Conservation (phyloP, 768 basidiomycete genomes). For the Suillus decipiens region DNA sequence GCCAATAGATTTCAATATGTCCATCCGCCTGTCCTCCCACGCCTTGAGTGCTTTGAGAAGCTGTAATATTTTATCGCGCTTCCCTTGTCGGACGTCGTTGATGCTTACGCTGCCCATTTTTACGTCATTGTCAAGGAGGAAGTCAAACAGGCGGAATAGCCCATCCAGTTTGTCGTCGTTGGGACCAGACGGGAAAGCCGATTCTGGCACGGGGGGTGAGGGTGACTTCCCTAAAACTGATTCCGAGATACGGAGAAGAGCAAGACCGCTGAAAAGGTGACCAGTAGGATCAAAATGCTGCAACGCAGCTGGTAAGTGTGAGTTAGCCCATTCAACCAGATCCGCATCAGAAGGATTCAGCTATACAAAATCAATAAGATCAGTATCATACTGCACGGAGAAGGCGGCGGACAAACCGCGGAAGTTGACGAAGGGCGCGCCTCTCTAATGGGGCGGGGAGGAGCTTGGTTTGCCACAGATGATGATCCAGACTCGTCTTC, state of each 20-base stretch:
- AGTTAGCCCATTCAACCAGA: constrained; percentile 90
- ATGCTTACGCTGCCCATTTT: constrained; percentile 92
- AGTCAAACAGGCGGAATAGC: constrained; percentile 88
- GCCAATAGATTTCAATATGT: constrained; percentile 55
- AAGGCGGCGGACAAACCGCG: constrained; percentile 17
- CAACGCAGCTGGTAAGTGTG: constrained; percentile 65
- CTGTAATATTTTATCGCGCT: constrained; percentile 78
- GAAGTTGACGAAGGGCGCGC: constrained; percentile 45
- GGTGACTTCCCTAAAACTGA: constrained; percentile 66
- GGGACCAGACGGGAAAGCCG: constrained; percentile 68
- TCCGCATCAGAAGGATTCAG: constrained; percentile 40
- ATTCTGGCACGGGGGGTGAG: constrained; percentile 74
- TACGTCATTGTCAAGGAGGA: constrained; percentile 87
- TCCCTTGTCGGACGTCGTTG: constrained; percentile 87
- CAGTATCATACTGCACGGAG: constrained; percentile 8
- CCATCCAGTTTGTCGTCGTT: constrained; percentile 85
- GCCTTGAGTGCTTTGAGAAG: constrained; percentile 72
- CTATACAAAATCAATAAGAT: constrained; percentile 17
- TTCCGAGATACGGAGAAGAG: constrained; percentile 85
- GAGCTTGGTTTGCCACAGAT: constrained; percentile 35
- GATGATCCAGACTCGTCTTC: constrained; percentile 17
- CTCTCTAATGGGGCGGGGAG: constrained; percentile 73
- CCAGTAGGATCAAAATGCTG: constrained; percentile 50
- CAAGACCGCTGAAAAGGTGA: constrained; percentile 65
- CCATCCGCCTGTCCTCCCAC: constrained; percentile 78